Evolutionary conservation across 169 alveolate genomes (phyloP), one percentile per base, ranked within the genome.

Genomic region (Cryptosporidium ryanae): DNA sequence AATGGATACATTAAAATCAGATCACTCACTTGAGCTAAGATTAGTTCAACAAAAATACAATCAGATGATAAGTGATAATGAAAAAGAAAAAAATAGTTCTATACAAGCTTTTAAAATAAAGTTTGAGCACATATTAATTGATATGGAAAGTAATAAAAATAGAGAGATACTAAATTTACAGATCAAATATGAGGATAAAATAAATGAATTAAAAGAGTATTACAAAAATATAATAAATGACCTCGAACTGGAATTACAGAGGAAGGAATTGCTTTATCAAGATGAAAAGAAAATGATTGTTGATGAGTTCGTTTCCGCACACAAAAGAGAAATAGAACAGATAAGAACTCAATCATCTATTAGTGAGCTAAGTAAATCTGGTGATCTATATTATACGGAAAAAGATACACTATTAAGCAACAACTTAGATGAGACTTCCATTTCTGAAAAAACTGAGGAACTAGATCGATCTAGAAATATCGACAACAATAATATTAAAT

Each of bases 41-140:
- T 55, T 76, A 59, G 71, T 76, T 17, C 87, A 76, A 43, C 87
- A 76, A 48, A 76, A 76, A 76, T 76, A 76, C 63, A 76, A 76
- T 38, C 87, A 76, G 63, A 61, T 76, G 31, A 76, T 76, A 23
- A 32, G 25, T 76, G 87, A 76, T 23, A 76, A 76, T 34, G 63
- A 59, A 34, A 76, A 76, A 38, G 87, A 76, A 55, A 76, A 76
- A 55, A 70, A 76, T 43, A 55, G 59, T 13, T 76, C 70, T 32
- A 76, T 76, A 32, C 68, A 76, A 61, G 87, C 87, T 4, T 59
- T 76, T 38, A 76, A 76, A 38, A 59, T 76, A 43, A 76, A 76
- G 54, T 57, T 76, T 55, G 87, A 76, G 15, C 87, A 76, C 48
- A 61, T 76, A 76, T 25, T 76, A 7, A 76, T 76, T 43, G 87